Base-by-base conservation (phyloP, 2,329 filamentous ascomycete genomes). In the Fusarium redolens region DNA sequence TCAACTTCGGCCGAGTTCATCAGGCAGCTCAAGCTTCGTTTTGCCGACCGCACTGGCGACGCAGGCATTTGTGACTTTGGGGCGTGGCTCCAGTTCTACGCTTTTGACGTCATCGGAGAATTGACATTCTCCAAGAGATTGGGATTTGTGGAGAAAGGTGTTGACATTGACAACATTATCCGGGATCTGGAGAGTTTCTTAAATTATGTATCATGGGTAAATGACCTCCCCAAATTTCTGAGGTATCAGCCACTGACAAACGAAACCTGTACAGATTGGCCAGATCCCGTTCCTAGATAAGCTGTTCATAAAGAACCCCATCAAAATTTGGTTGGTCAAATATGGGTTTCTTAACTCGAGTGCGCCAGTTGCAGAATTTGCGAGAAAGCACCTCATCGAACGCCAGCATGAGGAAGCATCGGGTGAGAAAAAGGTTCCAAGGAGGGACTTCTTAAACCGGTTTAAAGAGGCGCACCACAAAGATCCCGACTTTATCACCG, bases 51-150 rank as follows among this genome's bases (percentile, higher is more conserved):
- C 2, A 4, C 61, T 5, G 50, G 31, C 7, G 38, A 55, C 10
- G 44, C 30, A 4, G 68, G 65, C 3, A 54, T 65, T 12, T 72
- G 68, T 77, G 88, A 92, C 76, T 91, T 93, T 63, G 88, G 89
- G 7, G 84, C 86, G 71, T 94, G 92, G 92, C 83, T 95, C 67
- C 92, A 95, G 77, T 94, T 90, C 79, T 94, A 93, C 75, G 92
- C 93, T 1, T 95, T 95, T 77, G 93, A 95, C 78, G 92, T 94
- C 15, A 94, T 94, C 69, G 92, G 92, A 18, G 90, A 93, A 70
- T 87, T 94, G 78, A 94, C 92, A 0, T 94, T 93, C 83, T 90
- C 88, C 77, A 93, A 93, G 78, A 86, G 91, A 1, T 86, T 94
- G 63, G 93, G 93, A 0, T 95, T 95, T 74, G 82, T 95, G 3